Evolutionary conservation across 2,329 filamentous ascomycete species (phyloP).

Genomic region (Xylaria sp.): DNA sequence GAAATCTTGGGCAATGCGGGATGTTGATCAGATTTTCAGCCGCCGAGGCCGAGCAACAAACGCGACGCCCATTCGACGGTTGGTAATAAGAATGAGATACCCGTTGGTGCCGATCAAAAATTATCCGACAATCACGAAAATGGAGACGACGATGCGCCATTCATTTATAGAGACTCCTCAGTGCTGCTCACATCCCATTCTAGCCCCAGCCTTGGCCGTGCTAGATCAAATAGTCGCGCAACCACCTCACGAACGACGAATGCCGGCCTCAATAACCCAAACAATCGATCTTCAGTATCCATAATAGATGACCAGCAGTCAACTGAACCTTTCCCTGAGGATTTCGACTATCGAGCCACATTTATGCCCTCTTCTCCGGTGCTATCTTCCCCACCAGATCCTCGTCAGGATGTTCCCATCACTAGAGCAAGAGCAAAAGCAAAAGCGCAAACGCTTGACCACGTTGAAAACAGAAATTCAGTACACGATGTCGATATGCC

Average conservation of each 20-base stretch:
- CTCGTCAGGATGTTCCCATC: background rate
- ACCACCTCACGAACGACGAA: background rate
- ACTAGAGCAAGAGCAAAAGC: slow-evolving; percentile 23
- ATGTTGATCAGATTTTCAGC: slow-evolving; percentile 14
- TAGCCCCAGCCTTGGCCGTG: background rate
- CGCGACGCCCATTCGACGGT: background rate
- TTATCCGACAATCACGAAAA: slow-evolving; percentile 4
- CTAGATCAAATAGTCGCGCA: slow-evolving; percentile 1
- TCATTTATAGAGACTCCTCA: slow-evolving; percentile 17
- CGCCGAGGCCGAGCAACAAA: background rate
- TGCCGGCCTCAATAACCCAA: background rate
- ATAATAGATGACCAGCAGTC: slow-evolving; percentile 27
- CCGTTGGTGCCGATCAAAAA: background rate
- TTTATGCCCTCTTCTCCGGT: slow-evolving; percentile 13
- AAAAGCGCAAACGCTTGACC: background rate
- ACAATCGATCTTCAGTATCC: background rate
- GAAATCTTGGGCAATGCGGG: background rate
- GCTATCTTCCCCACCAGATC: slow-evolving; percentile 5
- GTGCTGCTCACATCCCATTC: background rate
- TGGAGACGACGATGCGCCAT: background rate
- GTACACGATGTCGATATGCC: background rate
- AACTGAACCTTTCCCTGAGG: slow-evolving; percentile 28
- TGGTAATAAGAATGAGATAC: background rate
- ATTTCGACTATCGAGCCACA: slow-evolving; percentile 4
- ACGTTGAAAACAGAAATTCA: background rate